A percentile compares a stretch with the other conserved stretches of the same genome.
Evolutionary conservation across 495 filamentous ascomycete species (phyloP).

Genomic region (Podospora fimiseda): DNA sequence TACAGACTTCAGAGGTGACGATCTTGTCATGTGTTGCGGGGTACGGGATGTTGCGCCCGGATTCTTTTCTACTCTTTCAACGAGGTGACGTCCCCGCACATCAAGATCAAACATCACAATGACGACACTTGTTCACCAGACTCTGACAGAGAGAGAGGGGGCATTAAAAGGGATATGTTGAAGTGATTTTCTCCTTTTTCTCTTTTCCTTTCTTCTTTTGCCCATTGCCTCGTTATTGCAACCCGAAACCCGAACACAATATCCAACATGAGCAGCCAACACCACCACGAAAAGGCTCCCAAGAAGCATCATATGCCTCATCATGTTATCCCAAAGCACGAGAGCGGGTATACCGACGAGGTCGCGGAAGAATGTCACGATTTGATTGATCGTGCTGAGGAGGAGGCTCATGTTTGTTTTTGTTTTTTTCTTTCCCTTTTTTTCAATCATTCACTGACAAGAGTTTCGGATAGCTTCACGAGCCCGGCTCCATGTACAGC

Average conservation of each 20-base stretch:
- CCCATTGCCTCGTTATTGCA: neutral
- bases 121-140: neutral
- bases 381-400: conserved; percentile 25
- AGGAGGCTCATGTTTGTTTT: conserved; percentile 22
- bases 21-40: neutral
- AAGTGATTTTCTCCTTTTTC: neutral
- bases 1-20: neutral
- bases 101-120: neutral
- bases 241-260: too few relatives aligned
- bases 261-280: conserved; percentile 3
- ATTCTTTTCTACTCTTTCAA: neutral
- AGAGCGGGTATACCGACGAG: conserved; percentile 24
- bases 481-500: conserved; percentile 18
- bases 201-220: neutral
- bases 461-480: conserved; percentile 12
- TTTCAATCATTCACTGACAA: too few relatives aligned
- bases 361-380: conserved; percentile 24
- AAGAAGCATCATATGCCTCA: conserved; percentile 12
- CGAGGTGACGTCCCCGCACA: neutral
- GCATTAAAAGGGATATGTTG: neutral
- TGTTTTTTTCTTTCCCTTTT: neutral
- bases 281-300: neutral
- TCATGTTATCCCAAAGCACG: conserved; percentile 10
- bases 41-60: neutral
- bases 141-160: neutral